Evolutionary conservation across 306 rosid genomes (phyloP).

Genomic region (Castanea mollissima): DNA sequence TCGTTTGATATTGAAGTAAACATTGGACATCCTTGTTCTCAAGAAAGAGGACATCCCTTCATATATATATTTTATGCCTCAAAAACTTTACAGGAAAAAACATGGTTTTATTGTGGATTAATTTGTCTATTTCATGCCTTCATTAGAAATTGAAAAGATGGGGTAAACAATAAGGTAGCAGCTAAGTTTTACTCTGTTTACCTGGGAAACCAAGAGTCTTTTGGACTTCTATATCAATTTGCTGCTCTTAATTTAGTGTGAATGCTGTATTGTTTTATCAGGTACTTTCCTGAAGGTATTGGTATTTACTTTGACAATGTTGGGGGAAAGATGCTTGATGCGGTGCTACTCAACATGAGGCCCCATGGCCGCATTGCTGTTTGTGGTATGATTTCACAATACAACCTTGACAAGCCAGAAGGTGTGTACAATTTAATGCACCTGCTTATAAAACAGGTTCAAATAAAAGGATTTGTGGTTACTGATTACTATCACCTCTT

Average conservation of each 20-base stretch:
- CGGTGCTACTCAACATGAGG: neutral
- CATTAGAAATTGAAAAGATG: no score
- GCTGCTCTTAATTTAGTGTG: no score
- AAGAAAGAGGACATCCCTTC: no score
- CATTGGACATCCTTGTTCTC: no score
- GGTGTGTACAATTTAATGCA: conserved; percentile 21
- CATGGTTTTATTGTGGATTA: no score
- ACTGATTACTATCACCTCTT: conserved; percentile 17
- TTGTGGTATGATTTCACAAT: conserved; percentile 35
- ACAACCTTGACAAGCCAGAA: conserved; percentile 32
- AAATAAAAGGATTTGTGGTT: conserved; percentile 22
- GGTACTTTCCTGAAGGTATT: neutral
- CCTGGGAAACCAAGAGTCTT: no score
- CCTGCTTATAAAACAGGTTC: conserved; percentile 1
- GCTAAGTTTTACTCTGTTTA: no score
- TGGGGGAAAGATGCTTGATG: neutral
- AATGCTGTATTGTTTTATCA: neutral
- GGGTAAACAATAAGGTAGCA: no score
- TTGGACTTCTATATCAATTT: no score
- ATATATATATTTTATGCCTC: no score
- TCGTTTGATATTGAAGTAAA: neutral
- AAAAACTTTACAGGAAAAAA: no score
- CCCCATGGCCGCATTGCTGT: neutral
- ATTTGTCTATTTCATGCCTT: no score
- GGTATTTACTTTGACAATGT: neutral